Evolutionary conservation across 1,284 basidiomycete species (phyloP).

Genomic region (Hemileia vastatrix): DNA sequence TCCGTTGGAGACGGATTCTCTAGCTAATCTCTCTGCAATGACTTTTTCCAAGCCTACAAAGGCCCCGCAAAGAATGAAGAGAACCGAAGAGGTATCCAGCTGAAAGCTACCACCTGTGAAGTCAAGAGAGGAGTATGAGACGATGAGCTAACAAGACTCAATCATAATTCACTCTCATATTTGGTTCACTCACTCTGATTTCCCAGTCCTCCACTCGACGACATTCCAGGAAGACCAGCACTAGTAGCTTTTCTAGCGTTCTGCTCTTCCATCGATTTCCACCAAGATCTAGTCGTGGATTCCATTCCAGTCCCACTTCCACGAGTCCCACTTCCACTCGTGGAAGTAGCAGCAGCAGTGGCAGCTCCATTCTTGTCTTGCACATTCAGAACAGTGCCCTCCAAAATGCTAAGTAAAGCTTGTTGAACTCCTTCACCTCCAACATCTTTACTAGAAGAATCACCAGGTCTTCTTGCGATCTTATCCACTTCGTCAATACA

Average conservation of each 20-base stretch:
- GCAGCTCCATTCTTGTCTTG: slow-evolving; percentile 53
- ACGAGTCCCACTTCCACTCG: slow-evolving; percentile 37
- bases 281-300: too few relatives aligned
- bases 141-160: too few relatives aligned
- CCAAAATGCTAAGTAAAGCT: slow-evolving; percentile 77
- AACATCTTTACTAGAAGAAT: slow-evolving; percentile 66
- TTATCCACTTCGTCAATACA: slow-evolving; percentile 96
- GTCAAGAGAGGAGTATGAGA: too few relatives aligned
- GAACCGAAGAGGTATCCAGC: too few relatives aligned
- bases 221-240: neutral
- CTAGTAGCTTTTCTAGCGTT: neutral
- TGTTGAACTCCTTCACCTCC: slow-evolving; percentile 95
- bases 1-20: slow-evolving; percentile 54
- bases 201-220: too few relatives aligned
- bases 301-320: neutral
- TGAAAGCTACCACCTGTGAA: too few relatives aligned
- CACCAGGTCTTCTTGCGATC: slow-evolving; percentile 59
- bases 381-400: slow-evolving; percentile 73
- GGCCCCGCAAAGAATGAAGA: slow-evolving; percentile 83
- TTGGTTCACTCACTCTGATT: neutral
- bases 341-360: slow-evolving; percentile 2
- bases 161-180: too few relatives aligned
- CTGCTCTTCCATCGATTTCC: neutral
- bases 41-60: slow-evolving; percentile 83
- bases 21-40: slow-evolving; percentile 66